Base-by-base conservation (phyloP, 1,284 basidiomycete genomes). In the Sphaerobolus stellatus region DNA sequence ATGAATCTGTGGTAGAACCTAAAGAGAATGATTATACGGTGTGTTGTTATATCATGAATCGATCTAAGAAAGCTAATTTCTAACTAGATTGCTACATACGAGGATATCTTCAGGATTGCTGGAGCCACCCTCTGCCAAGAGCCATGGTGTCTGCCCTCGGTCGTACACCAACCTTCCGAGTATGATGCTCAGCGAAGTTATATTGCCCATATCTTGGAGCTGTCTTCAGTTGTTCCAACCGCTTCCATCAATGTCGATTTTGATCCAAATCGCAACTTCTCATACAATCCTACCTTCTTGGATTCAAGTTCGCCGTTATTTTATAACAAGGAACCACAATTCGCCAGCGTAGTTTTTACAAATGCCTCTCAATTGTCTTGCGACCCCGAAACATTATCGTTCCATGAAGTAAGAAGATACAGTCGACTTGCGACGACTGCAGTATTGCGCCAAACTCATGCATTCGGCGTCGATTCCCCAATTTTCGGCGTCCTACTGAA, bases 351-450 rank as follows among this genome's bases (percentile, higher is more conserved):
- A 24, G 44, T 54, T 34, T 54, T 52, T 29, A 45, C 30, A 43
- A 30, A 38, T 51, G 44, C 50, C 29, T 38, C 43, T 8, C 28
- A 49, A 24, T 20, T 38, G 4, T 27, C 16, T 25, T 44, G 24
- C 18, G 41, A 29, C 40, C 28, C 18, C 28, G 34, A 34, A 22
- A 30, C 24, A 2, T 16, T 38, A 27, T 48, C 49, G 16, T 56
- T 54, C 22, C 24, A 52, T 18, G 31, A 29, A 11, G 14, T 56
- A 22, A 8, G 50, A 22, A 31, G 55, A 33, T 56, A 47, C 41
- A 56, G 31, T 53, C 41, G 50, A 38, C 50, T 56, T 4, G 55
- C 55, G 6, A 54, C 51, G 18, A 56, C 55, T 22, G 34, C 50
- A 13, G 18, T 56, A n/a, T 24, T 56, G n/a, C 41, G 55, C 20